Base-by-base conservation (phyloP, 2,329 filamentous ascomycete genomes). In the Venturia oleaginea region DNA sequence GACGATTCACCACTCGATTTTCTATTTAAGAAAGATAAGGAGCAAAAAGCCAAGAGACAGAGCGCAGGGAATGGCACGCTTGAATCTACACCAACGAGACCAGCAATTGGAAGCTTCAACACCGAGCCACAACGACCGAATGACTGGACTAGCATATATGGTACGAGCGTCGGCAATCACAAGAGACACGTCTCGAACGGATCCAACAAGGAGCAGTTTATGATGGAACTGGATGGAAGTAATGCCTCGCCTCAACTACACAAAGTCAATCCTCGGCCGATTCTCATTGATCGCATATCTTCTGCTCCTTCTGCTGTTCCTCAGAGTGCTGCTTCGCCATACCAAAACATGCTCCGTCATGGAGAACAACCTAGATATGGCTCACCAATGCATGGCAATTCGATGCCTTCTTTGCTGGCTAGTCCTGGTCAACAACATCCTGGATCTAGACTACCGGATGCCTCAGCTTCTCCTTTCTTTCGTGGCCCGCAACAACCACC, bases 11-110 rank as follows among this genome's bases (percentile, higher is more conserved):
- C 92, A 0, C 80, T 97, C 4, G 92, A 97, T 70, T 83, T 96
- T 67, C 88, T 97, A 72, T 97, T 97, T 79, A 88, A 88, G 67
- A 92, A 91, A 40, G 90, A 96, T 69, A 85, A 89, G 61, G 88
- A 90, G 66, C 90, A 94, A 74, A 89, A 86, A 72, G 86, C 86
- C 63, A 81, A 82, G 66, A 82, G 81, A 57, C 80, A 80, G 32
- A 65, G 77, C 69, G 68, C 69, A 68, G 24, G 71, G n/a, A 32
- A 19, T 34, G 51, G 51, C 15, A 15, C 4, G 27, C 54, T 38
- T 46, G 22, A 8, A 17, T 34, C 32, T 3, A 64, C 63, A 15
- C 63, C 60, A 13, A 34, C 64, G 11, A 65, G 37, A 55, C 61
- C 59, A 74, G 38, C 70, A 76, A 8, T 48, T 48, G 74, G 76